A percentile compares a stretch with the other conserved stretches of the same genome.
phyloP scores from a whole-genome alignment of 805 yeast species.

The Sungouiozyma ichnusensis region DNA sequence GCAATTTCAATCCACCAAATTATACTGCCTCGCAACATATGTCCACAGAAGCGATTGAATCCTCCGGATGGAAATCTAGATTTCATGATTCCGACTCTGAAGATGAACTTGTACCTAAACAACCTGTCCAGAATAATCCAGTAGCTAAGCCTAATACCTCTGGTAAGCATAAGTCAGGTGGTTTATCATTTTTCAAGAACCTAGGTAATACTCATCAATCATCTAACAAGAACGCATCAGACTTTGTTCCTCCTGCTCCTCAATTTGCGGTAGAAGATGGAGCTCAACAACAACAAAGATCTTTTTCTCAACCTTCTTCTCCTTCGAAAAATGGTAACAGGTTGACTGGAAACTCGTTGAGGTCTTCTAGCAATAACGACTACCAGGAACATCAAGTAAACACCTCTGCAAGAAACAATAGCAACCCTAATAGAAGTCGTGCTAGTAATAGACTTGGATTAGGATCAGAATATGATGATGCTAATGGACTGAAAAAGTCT shows the following conservation, averaged over 20 bases:
- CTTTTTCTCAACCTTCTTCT: constrained; percentile 7
- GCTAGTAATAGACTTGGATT: background rate
- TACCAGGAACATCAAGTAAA: background rate
- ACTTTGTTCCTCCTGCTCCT: background rate
- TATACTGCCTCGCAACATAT: constrained; percentile 13
- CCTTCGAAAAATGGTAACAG: constrained; percentile 12
- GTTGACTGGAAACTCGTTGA: constrained; percentile 14
- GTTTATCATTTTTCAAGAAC: constrained; percentile 13
- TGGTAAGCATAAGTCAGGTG: constrained; percentile 5
- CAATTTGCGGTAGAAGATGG: background rate
- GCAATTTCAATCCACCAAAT: constrained; percentile 6
- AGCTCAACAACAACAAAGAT: constrained; percentile 2
- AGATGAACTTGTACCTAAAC: constrained; percentile 21
- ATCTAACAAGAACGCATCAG: constrained; percentile 1
- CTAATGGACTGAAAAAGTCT: background rate
- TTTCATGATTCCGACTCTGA: constrained; percentile 60
- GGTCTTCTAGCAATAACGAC: constrained; percentile 16
- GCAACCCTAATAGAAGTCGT: background rate
- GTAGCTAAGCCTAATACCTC: background rate
- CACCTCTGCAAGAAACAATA: background rate
- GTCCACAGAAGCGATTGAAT: constrained; percentile 6
- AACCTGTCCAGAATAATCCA: constrained; percentile 4
- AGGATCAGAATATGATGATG: background rate
- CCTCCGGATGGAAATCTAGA: constrained; percentile 33
- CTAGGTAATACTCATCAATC: constrained; percentile 5